Percentiles rank a stretch among this genome's conserved stretches.
Conservation (phyloP, 2,329 filamentous ascomycete genomes). For the Sphaerulina vaccinii region DNA sequence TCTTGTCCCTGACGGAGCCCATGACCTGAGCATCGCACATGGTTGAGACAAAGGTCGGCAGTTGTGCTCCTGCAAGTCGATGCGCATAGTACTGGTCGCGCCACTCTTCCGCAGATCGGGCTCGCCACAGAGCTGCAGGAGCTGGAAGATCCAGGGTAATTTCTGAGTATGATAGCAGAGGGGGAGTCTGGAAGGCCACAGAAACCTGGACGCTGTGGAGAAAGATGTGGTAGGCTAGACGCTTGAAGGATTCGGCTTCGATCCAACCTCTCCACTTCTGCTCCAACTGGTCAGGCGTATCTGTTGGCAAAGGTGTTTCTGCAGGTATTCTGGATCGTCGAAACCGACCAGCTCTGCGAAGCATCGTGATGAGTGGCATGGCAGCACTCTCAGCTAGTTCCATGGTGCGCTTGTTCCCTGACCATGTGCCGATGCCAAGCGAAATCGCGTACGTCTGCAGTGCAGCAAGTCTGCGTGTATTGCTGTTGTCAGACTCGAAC, state of each 20-base stretch:
- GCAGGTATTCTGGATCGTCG: constrained; percentile 14
- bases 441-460: constrained; percentile 22
- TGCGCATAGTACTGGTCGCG: constrained; percentile 21
- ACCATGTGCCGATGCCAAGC: constrained; percentile 24
- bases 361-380: constrained; percentile 23
- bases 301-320: constrained; percentile 10
- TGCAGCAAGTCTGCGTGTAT: constrained; percentile 20
- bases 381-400: constrained; percentile 19
- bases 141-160: constrained; percentile 24
- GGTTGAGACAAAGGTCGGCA: constrained; percentile 21
- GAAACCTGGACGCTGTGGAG: constrained; percentile 23
- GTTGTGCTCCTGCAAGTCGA: constrained; percentile 9
- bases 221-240: constrained; percentile 24
- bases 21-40: constrained; percentile 22
- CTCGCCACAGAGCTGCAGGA: constrained; percentile 20
- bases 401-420: constrained; percentile 26
- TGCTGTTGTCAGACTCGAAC: constrained; percentile 23
- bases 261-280: constrained; percentile 24
- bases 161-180: constrained; percentile 23
- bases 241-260: constrained; percentile 23
- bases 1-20: constrained; percentile 13
- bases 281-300: constrained; percentile 13
- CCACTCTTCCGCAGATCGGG: constrained; percentile 21
- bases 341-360: constrained; percentile 23
- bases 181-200: constrained; percentile 22